These are phyloP conservation scores for Teunomyces gatunensis DNA, from an alignment of 805 yeast species.

Conservation along the genomic window DNA sequence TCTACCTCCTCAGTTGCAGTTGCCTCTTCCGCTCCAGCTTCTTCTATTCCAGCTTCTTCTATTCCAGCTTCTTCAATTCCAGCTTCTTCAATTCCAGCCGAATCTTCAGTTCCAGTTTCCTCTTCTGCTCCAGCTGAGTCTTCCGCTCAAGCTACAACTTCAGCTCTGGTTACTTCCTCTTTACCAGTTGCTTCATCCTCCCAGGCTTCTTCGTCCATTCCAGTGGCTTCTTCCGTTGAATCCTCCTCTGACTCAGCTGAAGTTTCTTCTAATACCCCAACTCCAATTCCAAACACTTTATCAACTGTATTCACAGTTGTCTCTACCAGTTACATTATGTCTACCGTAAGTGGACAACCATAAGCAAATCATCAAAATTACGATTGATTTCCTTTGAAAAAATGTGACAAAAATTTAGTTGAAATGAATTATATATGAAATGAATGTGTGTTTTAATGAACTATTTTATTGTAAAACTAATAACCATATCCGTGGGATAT, in stretches of 20 bases:
- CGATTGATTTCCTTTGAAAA: not conserved
- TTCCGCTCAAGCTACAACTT: not conserved
- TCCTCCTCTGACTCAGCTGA: not conserved
- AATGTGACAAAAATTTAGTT: not conserved
- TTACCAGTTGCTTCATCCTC: not conserved
- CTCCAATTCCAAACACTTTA: not conserved
- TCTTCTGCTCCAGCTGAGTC: not conserved
- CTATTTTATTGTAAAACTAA: no score
- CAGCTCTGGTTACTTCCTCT: not conserved
- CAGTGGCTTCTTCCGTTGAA: not conserved
- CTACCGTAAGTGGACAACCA: conserved; percentile 4
- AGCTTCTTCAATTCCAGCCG: not conserved
- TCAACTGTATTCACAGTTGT: conserved; percentile 6
- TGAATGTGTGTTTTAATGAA: not conserved
- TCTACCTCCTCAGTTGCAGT: conserved; percentile 2
- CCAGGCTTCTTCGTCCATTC: not conserved
- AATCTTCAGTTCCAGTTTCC: not conserved
- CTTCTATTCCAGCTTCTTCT: conserved; percentile 1
- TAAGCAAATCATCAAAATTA: not conserved
- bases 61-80: not conserved
- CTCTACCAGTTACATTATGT: conserved; percentile 4
- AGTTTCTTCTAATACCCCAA: not conserved
- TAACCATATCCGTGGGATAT: no score
- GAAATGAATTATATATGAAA: not conserved
- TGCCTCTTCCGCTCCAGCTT: conserved; percentile 3